Percentiles rank a stretch among this genome's conserved stretches.
Conservation (phyloP, 176 grass and related monocot species). For the Miscanthus lutarioriparius region DNA sequence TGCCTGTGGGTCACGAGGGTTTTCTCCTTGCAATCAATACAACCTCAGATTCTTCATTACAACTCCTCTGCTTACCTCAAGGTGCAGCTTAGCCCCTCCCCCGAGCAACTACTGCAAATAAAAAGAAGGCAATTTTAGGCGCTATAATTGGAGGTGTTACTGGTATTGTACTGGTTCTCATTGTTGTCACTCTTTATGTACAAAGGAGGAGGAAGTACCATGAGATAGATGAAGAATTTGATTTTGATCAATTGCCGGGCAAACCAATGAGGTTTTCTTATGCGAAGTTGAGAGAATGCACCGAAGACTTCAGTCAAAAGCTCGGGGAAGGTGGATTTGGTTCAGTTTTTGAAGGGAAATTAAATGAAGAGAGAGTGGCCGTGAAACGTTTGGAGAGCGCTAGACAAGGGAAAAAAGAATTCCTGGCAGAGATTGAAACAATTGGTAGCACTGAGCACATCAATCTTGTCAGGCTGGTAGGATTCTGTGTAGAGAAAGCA, state of each 20-base stretch:
- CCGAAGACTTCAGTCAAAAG: constrained; percentile 34
- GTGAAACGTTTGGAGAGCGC: constrained; percentile 43
- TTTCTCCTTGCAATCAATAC: constrained; percentile 43
- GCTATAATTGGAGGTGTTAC: constrained; percentile 12
- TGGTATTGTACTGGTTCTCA: not conserved
- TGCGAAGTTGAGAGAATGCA: constrained; percentile 26
- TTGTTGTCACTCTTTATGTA: constrained; percentile 5
- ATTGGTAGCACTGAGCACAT: constrained; percentile 40
- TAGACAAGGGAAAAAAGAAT: constrained; percentile 1
- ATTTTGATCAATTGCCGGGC: constrained; percentile 32
- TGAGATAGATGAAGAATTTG: constrained; percentile 28
- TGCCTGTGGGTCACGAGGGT: constrained; percentile 32
- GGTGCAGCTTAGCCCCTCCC: constrained; percentile 36
- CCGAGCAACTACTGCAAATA: not conserved
- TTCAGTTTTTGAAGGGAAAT: constrained; percentile 35
- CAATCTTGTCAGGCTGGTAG: constrained; percentile 38
- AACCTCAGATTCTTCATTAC: constrained; percentile 29
- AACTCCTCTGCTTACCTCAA: constrained; percentile 49
- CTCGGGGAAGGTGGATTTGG: constrained; percentile 52
- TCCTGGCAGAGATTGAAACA: constrained; percentile 35
- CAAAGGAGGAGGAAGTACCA: constrained; percentile 10
- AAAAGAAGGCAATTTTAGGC: not conserved
- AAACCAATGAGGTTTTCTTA: constrained; percentile 31
- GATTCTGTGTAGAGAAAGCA: constrained; percentile 39
- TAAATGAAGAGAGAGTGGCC: constrained; percentile 35